Conservation (phyloP, 2,329 filamentous ascomycete genomes). For the Alternaria sp. region DNA sequence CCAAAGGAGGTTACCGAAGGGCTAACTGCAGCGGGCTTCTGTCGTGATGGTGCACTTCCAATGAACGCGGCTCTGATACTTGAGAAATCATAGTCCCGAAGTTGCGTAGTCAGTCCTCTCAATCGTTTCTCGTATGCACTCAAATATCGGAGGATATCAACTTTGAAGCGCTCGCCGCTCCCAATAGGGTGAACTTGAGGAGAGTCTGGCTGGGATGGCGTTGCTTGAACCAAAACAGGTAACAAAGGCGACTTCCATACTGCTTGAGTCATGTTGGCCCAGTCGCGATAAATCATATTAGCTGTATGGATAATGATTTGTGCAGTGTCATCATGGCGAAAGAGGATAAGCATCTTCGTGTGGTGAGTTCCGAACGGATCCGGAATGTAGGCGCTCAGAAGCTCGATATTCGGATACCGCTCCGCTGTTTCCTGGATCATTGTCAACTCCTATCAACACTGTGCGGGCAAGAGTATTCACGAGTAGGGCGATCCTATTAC, state of each 20-base stretch:
- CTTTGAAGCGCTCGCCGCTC: constrained; percentile 74
- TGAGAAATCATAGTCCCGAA: constrained; percentile 72
- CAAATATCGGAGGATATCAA: constrained; percentile 76
- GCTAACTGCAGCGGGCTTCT: constrained; percentile 56
- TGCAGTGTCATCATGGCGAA: constrained; percentile 76
- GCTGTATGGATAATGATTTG: constrained; percentile 87
- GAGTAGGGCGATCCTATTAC: constrained; percentile 62
- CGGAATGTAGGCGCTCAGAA: constrained; percentile 78
- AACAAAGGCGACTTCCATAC: constrained; percentile 79
- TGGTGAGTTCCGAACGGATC: constrained; percentile 87
- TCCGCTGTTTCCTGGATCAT: constrained; percentile 63
- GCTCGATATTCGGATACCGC: constrained; percentile 69
- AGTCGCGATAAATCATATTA: constrained; percentile 88
- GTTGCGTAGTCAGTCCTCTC: constrained; percentile 60
- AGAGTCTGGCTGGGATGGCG: not conserved
- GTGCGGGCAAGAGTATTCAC: constrained; percentile 49
- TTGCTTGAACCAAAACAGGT: constrained; percentile 51
- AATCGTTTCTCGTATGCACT: constrained; percentile 69
- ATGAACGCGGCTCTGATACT: constrained; percentile 72
- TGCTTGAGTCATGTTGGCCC: constrained; percentile 86
- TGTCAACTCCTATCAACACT: constrained; percentile 7
- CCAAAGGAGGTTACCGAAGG: constrained; percentile 69
- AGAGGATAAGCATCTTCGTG: constrained; percentile 83
- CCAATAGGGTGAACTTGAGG: constrained; percentile 52
- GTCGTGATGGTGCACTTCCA: constrained; percentile 77